A percentile compares a stretch with the other conserved stretches of the same genome.
phyloP scores from a whole-genome alignment of 768 basidiomycete genomes.

The Chiua virens region DNA sequence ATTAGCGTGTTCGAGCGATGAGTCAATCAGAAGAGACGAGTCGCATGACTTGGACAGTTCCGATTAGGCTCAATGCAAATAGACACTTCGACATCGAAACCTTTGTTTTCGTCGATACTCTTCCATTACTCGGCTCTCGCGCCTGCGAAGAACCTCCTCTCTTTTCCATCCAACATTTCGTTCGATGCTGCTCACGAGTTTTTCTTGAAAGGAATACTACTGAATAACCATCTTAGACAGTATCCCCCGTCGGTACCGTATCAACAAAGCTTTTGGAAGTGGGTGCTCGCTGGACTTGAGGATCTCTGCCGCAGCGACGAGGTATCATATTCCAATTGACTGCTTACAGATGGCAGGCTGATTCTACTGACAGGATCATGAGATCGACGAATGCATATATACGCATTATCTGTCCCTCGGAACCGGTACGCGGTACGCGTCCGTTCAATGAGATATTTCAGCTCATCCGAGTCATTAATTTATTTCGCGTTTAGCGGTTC shows the following conservation, averaged over 20 bases:
- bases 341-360: not conserved
- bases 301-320: slow-evolving; percentile 37
- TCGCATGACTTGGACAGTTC: too few species aligned
- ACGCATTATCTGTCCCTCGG: slow-evolving; percentile 54
- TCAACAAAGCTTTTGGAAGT: slow-evolving; percentile 73
- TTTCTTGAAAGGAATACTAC: slow-evolving; percentile 51
- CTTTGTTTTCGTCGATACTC: slow-evolving; percentile 42
- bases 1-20: too few species aligned
- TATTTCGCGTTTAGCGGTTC: slow-evolving; percentile 15
- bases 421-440: slow-evolving; percentile 30
- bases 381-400: slow-evolving; percentile 68
- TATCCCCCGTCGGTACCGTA: slow-evolving; percentile 68
- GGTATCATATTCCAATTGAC: slow-evolving; percentile 36
- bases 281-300: slow-evolving; percentile 59
- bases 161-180: slow-evolving; percentile 40
- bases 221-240: slow-evolving; percentile 48
- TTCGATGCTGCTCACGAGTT: slow-evolving; percentile 51
- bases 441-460: not conserved
- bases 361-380: slow-evolving; percentile 43
- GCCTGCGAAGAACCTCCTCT: slow-evolving; percentile 43
- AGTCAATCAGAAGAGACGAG: too few species aligned
- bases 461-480: slow-evolving; percentile 1
- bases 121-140: slow-evolving; percentile 53
- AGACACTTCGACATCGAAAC: not conserved
- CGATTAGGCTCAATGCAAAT: not conserved